Conservation (phyloP, 2,329 filamentous ascomycete species). For the Ophiostoma sp. region DNA sequence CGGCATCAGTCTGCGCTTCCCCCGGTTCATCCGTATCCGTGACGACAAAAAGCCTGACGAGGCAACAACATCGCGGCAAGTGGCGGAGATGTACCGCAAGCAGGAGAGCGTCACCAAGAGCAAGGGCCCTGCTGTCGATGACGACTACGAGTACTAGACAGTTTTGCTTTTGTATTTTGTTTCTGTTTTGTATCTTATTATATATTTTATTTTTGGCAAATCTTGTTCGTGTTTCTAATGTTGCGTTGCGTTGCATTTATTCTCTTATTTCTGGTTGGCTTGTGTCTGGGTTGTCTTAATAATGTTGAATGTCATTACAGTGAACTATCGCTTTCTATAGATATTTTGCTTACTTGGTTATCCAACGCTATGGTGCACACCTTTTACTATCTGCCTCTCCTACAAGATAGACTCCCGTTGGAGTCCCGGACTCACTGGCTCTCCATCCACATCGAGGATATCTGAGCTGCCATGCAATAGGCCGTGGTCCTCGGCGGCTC, state of each 20-base stretch:
- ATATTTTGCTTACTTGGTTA: neutral
- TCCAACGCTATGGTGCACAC: neutral
- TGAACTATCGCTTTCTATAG: neutral
- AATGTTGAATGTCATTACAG: slow-evolving; percentile 1
- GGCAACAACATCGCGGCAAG: slow-evolving; percentile 76
- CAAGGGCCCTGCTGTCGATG: slow-evolving; percentile 82
- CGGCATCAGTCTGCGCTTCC: slow-evolving; percentile 86
- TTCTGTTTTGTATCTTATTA: neutral
- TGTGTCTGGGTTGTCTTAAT: neutral
- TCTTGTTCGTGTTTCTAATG: neutral
- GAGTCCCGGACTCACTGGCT: slow-evolving; percentile 30
- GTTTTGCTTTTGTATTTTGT: neutral
- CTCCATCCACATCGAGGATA: slow-evolving; percentile 19
- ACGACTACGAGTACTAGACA: slow-evolving; percentile 89
- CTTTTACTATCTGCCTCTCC: neutral
- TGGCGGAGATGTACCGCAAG: slow-evolving; percentile 94
- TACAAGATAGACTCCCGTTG: slow-evolving; percentile 23
- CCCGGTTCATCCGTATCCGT: slow-evolving; percentile 81
- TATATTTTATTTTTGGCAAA: neutral
- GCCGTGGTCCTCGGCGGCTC: slow-evolving; percentile 38
- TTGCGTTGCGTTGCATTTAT: neutral
- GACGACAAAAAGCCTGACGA: slow-evolving; percentile 95
- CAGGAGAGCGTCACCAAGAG: slow-evolving; percentile 86
- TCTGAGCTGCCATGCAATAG: slow-evolving; percentile 38
- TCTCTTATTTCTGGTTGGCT: neutral